These are phyloP conservation scores for Casuarina cunninghamiana DNA, from an alignment of 306 rosid genomes.

Conservation along the genomic window DNA sequence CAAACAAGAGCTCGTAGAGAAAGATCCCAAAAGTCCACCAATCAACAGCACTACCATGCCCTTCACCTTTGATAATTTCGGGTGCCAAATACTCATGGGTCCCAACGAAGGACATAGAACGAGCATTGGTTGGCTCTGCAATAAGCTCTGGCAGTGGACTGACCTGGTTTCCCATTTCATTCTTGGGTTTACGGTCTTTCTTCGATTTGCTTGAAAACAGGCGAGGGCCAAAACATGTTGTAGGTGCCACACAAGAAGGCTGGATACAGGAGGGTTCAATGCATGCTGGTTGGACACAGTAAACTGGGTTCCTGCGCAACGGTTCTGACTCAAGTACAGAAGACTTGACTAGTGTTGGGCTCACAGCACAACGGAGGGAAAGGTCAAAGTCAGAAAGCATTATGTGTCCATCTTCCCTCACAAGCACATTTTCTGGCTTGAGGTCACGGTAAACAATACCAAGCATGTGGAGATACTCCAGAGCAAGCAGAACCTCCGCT, in stretches of 20 bases:
- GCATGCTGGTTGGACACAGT: constrained; percentile 54
- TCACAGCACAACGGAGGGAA: constrained; percentile 52
- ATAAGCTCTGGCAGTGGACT: constrained; percentile 55
- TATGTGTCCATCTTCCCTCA: constrained; percentile 60
- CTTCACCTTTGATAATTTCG: constrained; percentile 59
- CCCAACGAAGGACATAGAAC: constrained; percentile 61
- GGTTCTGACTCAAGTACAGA: constrained; percentile 39
- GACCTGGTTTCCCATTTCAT: constrained; percentile 53
- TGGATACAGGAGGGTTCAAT: constrained; percentile 56
- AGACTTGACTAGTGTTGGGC: constrained; percentile 51
- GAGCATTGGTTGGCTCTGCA: constrained; percentile 64
- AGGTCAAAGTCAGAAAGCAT: constrained; percentile 62
- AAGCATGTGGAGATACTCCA: constrained; percentile 64
- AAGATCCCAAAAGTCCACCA: constrained; percentile 68
- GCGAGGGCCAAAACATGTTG: constrained; percentile 57
- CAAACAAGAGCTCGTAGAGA: constrained; percentile 55
- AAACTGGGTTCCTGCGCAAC: constrained; percentile 40
- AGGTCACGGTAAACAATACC: constrained; percentile 64
- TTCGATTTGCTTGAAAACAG: constrained; percentile 48
- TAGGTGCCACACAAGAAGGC: constrained; percentile 52
- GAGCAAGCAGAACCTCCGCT: constrained; percentile 55
- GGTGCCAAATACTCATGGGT: constrained; percentile 63
- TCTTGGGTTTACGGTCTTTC: constrained; percentile 50
- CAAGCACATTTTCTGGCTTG: constrained; percentile 59
- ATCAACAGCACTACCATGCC: constrained; percentile 62